phyloP scores from a whole-genome alignment of 192 early-diverging fungal species.

The Mortierella claussenii region DNA sequence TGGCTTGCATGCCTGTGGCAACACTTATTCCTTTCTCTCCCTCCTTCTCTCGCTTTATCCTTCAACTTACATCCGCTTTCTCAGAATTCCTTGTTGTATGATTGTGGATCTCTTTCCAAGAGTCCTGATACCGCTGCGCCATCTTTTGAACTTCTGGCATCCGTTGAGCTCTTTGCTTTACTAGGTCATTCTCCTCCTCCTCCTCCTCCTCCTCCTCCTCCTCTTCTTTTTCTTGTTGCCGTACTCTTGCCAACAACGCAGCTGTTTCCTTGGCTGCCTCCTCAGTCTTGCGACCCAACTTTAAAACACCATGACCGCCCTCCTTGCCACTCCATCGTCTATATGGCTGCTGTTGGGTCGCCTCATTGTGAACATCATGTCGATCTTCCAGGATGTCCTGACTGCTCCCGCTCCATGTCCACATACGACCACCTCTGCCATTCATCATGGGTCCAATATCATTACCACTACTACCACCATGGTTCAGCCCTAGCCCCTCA shows the following conservation, averaged over 20 bases:
- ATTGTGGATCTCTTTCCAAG: conserved; percentile 46
- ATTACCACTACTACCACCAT: background rate
- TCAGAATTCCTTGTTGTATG: conserved; percentile 41
- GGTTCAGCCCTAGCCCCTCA: conserved; percentile 27
- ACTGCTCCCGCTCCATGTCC: conserved; percentile 40
- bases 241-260: conserved; percentile 22
- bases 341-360: background rate
- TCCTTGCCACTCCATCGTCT: too few species aligned
- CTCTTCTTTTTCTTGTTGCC: conserved; percentile 10
- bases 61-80: conserved; percentile 36
- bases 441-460: background rate
- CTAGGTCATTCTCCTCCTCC: conserved; percentile 22
- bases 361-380: background rate
- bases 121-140: conserved; percentile 53
- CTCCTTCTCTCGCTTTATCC: background rate
- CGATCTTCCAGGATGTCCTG: background rate
- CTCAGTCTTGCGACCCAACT: conserved; percentile 26
- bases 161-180: conserved; percentile 8
- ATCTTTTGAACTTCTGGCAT: conserved; percentile 42
- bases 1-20: too few species aligned
- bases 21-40: background rate
- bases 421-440: conserved; percentile 21
- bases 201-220: background rate
- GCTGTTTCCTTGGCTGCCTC: conserved; percentile 43
- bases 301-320: too few species aligned